phyloP scores from a whole-genome alignment of 768 basidiomycete genomes.

The Leucocoprinus leucothites region DNA sequence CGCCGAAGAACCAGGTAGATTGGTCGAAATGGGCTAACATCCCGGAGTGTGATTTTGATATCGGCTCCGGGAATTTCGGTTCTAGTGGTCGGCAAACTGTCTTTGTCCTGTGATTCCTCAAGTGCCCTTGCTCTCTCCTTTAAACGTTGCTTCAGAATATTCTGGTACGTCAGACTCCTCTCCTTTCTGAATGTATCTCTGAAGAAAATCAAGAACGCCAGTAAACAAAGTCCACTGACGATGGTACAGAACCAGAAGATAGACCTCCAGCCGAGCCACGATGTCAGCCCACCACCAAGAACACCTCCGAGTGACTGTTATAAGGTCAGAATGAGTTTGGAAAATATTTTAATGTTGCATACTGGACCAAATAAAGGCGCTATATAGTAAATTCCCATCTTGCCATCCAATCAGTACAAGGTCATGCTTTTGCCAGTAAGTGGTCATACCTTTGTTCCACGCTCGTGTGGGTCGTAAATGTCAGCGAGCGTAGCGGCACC shows the following conservation, averaged over 20 bases:
- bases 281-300: constrained; percentile 63
- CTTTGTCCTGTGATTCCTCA: background rate
- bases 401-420: background rate
- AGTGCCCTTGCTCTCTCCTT: constrained; percentile 19
- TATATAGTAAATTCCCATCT: constrained; percentile 75
- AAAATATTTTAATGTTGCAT: no score
- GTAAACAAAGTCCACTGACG: constrained; percentile 47
- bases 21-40: constrained; percentile 70
- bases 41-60: constrained; percentile 54
- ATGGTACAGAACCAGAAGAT: constrained; percentile 78
- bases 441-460: constrained; percentile 49
- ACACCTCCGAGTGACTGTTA: constrained; percentile 52
- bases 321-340: background rate
- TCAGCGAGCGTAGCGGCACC: constrained; percentile 76
- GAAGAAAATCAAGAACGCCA: constrained; percentile 61
- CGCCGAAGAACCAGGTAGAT: constrained; percentile 55
- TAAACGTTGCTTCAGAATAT: constrained; percentile 43
- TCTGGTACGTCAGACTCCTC: constrained; percentile 74
- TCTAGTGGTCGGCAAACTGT: background rate
- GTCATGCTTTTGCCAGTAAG: background rate
- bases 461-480: constrained; percentile 62
- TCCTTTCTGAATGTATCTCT: constrained; percentile 79
- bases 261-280: constrained; percentile 68
- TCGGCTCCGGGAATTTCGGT: background rate
- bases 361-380: constrained; percentile 69